These are phyloP conservation scores for Aureobasidium lini DNA, from an alignment of 2,329 filamentous ascomycete species.

Conservation along the genomic window DNA sequence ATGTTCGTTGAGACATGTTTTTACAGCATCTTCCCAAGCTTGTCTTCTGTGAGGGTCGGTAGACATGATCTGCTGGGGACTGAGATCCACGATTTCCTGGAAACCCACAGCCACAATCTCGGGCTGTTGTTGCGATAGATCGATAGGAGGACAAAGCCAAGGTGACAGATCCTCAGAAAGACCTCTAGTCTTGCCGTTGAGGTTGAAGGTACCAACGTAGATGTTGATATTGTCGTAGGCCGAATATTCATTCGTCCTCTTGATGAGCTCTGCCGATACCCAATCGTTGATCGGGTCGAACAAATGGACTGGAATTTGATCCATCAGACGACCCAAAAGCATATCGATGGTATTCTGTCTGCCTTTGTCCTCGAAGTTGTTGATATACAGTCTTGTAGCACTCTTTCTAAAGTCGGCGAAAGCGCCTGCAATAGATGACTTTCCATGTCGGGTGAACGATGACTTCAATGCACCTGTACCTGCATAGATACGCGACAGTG, in stretches of 20 bases:
- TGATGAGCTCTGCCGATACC: slow-evolving; percentile 68
- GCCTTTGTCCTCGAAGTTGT: slow-evolving; percentile 92
- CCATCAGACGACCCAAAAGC: slow-evolving; percentile 78
- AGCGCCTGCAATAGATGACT: slow-evolving; percentile 89
- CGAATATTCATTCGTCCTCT: slow-evolving; percentile 62
- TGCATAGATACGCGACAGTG: slow-evolving; percentile 88
- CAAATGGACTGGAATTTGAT: slow-evolving; percentile 74
- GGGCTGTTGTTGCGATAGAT: slow-evolving; percentile 55
- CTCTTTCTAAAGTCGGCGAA: slow-evolving; percentile 95
- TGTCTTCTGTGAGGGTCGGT: slow-evolving; percentile 83
- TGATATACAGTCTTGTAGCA: slow-evolving; percentile 88
- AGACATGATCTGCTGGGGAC: slow-evolving; percentile 98
- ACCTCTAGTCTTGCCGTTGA: slow-evolving; percentile 80
- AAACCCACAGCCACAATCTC: slow-evolving; percentile 88
- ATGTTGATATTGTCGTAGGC: slow-evolving; percentile 67
- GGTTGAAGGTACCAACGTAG: slow-evolving; percentile 84
- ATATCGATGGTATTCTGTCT: slow-evolving; percentile 93
- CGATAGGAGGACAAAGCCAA: slow-evolving; percentile 70
- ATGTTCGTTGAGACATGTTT: slow-evolving; percentile 65
- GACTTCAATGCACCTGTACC: slow-evolving; percentile 93
- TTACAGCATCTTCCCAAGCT: slow-evolving; percentile 78
- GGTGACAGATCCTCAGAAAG: slow-evolving; percentile 70
- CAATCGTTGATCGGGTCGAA: slow-evolving; percentile 94
- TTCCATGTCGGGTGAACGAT: slow-evolving; percentile 87
- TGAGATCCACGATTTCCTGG: slow-evolving; percentile 96